Evolutionary conservation across 78 protist genomes (phyloP).

Genomic region (Planoprotostelium fungivorum): DNA sequence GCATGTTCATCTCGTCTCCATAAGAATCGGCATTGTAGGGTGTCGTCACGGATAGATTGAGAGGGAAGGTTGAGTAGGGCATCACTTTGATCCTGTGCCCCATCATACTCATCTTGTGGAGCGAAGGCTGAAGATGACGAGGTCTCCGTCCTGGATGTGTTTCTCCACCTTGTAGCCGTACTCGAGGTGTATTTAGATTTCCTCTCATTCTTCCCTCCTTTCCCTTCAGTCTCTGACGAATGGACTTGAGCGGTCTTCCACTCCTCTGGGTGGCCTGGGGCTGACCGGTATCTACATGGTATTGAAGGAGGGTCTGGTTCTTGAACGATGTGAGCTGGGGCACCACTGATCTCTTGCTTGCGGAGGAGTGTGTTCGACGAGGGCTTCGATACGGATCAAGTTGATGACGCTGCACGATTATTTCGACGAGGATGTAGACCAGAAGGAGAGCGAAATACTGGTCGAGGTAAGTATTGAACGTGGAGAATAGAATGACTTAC

Average conservation of each 20-base stretch:
- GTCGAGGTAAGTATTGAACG: too few species aligned
- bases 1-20: conserved; percentile 99
- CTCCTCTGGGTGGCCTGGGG: conserved; percentile 70
- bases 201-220: conserved; percentile 99
- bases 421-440: too few species aligned
- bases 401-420: too few species aligned
- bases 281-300: conserved; percentile 88
- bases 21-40: conserved; percentile 99
- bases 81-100: conserved; percentile 93
- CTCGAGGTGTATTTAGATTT: conserved; percentile 81
- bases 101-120: conserved; percentile 99
- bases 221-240: conserved; percentile 97
- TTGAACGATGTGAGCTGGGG: conserved; percentile 44
- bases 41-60: conserved; percentile 95
- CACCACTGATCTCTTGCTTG: conserved; percentile 50
- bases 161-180: conserved; percentile 89
- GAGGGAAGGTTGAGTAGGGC: conserved; percentile 97
- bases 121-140: conserved; percentile 97
- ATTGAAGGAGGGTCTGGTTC: conserved; percentile 77
- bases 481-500: too few species aligned
- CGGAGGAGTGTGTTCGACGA: too few species aligned
- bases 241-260: conserved; percentile 95
- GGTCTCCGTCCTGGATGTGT: conserved; percentile 93
- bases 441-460: too few species aligned
- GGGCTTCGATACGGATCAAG: too few species aligned